Percentiles rank a stretch among this genome's conserved stretches.
phyloP scores from a whole-genome alignment of 2,329 filamentous ascomycete genomes.

The Geosmithia putterillii region DNA sequence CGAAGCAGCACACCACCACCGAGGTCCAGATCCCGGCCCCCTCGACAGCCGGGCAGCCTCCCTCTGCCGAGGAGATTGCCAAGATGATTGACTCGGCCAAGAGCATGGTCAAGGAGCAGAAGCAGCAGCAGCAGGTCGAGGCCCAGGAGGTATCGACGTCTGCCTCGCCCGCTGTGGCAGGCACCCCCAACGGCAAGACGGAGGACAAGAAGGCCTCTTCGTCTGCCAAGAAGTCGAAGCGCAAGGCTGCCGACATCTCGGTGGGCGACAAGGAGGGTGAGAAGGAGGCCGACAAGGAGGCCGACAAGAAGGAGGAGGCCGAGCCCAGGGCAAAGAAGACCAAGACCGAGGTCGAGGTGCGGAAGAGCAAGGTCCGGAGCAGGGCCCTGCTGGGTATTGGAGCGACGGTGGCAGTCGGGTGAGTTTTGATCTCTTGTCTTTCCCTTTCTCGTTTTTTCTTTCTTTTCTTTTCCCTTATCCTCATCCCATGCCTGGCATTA shows the following conservation, averaged over 20 bases:
- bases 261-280: slow-evolving; percentile 53
- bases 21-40: slow-evolving; percentile 60
- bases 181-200: too few relatives aligned
- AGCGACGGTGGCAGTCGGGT: slow-evolving; percentile 84
- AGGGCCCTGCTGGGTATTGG: slow-evolving; percentile 77
- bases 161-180: too few relatives aligned
- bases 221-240: slow-evolving; percentile 49
- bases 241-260: slow-evolving; percentile 53
- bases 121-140: slow-evolving; percentile 30
- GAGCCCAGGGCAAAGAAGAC: slow-evolving; percentile 45
- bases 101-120: slow-evolving; percentile 65
- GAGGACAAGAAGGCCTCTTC: slow-evolving; percentile 21
- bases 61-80: slow-evolving; percentile 64
- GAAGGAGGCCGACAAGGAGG: slow-evolving; percentile 38
- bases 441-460: neutral
- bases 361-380: slow-evolving; percentile 76
- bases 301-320: slow-evolving; percentile 19
- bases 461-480: too few relatives aligned
- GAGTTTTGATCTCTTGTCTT: too few relatives aligned
- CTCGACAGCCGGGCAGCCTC: slow-evolving; percentile 49
- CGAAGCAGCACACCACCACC: slow-evolving; percentile 54
- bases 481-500: neutral
- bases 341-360: slow-evolving; percentile 69
- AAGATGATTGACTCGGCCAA: slow-evolving; percentile 79
- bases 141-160: slow-evolving; percentile 22